Evolutionary conservation across 75 land plant species (phyloP).

Genomic region (Azolla pinnata): DNA sequence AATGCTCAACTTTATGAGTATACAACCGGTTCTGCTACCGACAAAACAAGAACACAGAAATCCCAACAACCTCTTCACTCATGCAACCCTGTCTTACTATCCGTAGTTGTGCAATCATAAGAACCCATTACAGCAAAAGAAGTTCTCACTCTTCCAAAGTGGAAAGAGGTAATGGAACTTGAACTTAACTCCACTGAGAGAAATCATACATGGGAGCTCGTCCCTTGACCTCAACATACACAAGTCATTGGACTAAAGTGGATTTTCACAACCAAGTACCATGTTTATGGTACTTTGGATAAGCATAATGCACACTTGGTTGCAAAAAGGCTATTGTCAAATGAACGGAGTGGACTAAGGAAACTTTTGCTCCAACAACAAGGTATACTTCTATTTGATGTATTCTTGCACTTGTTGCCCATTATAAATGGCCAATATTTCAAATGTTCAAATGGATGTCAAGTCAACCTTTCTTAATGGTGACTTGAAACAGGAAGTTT

Average conservation of each 20-base stretch:
- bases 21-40: too few species aligned
- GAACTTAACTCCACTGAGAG: not conserved
- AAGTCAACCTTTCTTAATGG: too few species aligned
- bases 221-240: not conserved
- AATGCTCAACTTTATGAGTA: too few species aligned
- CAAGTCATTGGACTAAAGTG: not conserved
- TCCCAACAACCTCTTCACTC: not conserved
- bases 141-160: not conserved
- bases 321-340: too few species aligned
- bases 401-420: too few species aligned
- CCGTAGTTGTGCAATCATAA: not conserved
- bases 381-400: too few species aligned
- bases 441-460: too few species aligned
- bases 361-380: too few species aligned
- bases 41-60: too few species aligned
- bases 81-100: not conserved
- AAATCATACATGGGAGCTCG: not conserved
- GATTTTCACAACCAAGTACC: not conserved
- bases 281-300: not conserved
- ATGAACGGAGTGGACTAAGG: too few species aligned
- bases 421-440: too few species aligned
- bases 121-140: not conserved
- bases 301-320: not conserved
- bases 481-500: too few species aligned
- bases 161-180: not conserved